Evolutionary conservation across 129 eudicot genomes (phyloP), one percentile per base, ranked within the genome.

Genomic region (Solidago caesia): DNA sequence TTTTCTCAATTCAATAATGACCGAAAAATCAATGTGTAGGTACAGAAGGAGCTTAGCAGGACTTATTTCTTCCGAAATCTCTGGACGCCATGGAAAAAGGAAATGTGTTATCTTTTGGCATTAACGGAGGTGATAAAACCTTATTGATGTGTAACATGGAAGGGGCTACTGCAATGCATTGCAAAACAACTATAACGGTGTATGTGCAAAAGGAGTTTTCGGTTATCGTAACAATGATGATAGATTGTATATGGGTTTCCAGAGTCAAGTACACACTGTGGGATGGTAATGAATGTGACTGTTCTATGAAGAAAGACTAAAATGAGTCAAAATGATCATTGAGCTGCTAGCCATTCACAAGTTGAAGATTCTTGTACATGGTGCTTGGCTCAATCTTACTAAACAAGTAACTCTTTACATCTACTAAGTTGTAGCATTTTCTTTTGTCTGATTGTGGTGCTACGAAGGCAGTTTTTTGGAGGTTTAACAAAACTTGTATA

Each of bases 111-210:
- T 46, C 7, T 5, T 46, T 46, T 46, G 51, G 51, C 11, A 9
- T 46, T 46, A 46, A 46, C 51, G 7, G 51, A 46, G 4, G 11
- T n/a, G 59, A n/a, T 53, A 53, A 7, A 53, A 53, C 2, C 8
- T 6, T 53, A 9, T 53, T 53, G 59, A 53, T 53, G 25, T 43
- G 0, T 75, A 66, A 47, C 67, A 75, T 39, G 74, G 87, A 64
- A 86, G 92, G 87, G 80, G n/a, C 62, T 65, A 51, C 44, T 39
- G 55, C 8, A 5, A 25, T 16, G 56, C 21, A 25, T 45, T 44
- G 46, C 71, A 67, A 67, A 46, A 67, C 57, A 25, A 67, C 56
- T 67, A 67, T 67, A 42, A 67, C 44, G 71, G 71, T 67, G 71
- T 67, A 46, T 67, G 43, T 45, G 59, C 59, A 15, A 53, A 53